Evolutionary conservation across 306 rosid genomes (phyloP).

Genomic region (Hylodesmum podocarpum): DNA sequence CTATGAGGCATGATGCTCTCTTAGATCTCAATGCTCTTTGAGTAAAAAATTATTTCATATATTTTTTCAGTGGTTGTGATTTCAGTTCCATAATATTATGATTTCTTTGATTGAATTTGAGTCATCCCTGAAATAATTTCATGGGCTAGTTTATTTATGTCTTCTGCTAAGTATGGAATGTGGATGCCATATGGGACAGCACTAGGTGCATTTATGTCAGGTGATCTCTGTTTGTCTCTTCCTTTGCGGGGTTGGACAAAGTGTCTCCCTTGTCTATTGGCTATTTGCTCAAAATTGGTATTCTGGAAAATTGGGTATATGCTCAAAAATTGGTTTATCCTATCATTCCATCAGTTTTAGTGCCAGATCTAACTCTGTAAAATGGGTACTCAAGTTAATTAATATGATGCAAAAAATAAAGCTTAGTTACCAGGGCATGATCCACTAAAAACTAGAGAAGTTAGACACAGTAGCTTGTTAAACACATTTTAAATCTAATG

Average conservation of each 20-base stretch:
- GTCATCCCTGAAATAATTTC: not conserved
- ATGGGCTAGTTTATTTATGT: slow-evolving; percentile 23
- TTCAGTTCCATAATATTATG: slow-evolving; percentile 7
- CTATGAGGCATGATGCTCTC: slow-evolving; percentile 66
- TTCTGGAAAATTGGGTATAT: not conserved
- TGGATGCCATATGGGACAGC: not conserved
- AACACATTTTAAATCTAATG: not conserved
- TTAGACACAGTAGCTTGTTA: not conserved
- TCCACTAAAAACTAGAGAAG: not conserved
- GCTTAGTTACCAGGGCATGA: not conserved
- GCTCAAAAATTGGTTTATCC: not conserved
- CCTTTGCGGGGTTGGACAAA: not conserved
- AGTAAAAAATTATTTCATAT: not conserved
- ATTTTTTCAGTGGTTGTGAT: not conserved
- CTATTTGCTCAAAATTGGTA: not conserved
- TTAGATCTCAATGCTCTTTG: slow-evolving; percentile 9
- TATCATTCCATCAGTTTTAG: not conserved
- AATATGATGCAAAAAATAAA: not conserved
- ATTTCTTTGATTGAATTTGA: not conserved
- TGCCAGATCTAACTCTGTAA: not conserved
- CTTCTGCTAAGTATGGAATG: slow-evolving; percentile 9
- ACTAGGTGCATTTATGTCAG: slow-evolving; percentile 1
- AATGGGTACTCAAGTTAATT: not conserved
- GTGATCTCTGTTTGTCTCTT: slow-evolving; percentile 8
- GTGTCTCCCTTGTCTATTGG: not conserved